Conservation (phyloP, 192 early-diverging fungal genomes). For the Pilaira anomala region DNA sequence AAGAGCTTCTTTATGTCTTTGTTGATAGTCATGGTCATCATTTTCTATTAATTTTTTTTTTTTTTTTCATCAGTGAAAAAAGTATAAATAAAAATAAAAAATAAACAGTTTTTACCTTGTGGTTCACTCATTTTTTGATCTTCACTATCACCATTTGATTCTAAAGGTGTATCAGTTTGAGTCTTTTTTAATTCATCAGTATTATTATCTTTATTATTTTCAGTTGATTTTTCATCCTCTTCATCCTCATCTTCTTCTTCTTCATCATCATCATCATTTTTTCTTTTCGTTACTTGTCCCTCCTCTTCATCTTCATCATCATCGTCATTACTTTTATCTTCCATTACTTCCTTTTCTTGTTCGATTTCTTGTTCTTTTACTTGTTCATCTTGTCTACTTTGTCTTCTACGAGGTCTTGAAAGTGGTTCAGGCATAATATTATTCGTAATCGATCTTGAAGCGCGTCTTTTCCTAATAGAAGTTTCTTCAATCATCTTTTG, state of each 20-base stretch:
- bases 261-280: conserved; percentile 12
- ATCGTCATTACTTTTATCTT: conserved; percentile 8
- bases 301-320: conserved; percentile 5
- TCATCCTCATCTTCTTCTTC: conserved; percentile 22
- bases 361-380: not conserved
- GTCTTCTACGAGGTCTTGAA: not conserved
- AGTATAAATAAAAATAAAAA: not conserved
- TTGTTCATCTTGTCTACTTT: conserved; percentile 4
- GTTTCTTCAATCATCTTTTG: not conserved
- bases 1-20: conserved; percentile 47
- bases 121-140: not conserved
- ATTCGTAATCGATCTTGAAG: conserved; percentile 4
- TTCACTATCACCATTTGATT: conserved; percentile 8
- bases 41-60: conserved; percentile 1
- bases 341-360: not conserved
- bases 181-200: conserved; percentile 10
- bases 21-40: conserved; percentile 45
- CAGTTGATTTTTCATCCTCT: conserved; percentile 22
- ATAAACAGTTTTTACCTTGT: not conserved
- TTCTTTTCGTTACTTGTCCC: not conserved
- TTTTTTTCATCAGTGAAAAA: too few relatives aligned
- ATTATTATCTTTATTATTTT: conserved; percentile 17
- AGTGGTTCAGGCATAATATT: not conserved
- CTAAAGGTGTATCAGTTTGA: not conserved
- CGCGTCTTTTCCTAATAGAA: conserved; percentile 7